Conservation (phyloP, 768 basidiomycete genomes). For the Thelephora aurantiotincta region DNA sequence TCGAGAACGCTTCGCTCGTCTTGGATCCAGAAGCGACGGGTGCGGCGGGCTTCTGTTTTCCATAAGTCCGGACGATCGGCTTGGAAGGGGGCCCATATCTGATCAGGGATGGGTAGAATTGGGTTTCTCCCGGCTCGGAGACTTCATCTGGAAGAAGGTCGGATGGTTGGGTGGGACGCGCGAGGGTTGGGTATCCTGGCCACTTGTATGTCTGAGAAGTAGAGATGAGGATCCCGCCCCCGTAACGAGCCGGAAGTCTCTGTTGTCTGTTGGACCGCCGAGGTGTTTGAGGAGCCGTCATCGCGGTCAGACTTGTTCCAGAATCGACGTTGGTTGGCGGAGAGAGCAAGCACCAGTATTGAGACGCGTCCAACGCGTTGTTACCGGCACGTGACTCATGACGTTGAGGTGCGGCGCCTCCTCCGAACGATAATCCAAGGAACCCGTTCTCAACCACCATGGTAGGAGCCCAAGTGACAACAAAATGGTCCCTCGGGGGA, state of each 20-base stretch:
- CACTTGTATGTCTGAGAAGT: neutral
- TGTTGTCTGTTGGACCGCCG: neutral
- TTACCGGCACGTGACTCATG: too few species aligned
- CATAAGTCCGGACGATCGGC: neutral
- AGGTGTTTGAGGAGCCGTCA: neutral
- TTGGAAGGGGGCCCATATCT: neutral
- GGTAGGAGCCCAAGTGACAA: neutral
- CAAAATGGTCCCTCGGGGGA: neutral
- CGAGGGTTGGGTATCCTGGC: neutral
- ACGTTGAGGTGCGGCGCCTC: too few species aligned
- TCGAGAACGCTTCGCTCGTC: conserved; percentile 22
- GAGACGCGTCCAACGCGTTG: too few species aligned
- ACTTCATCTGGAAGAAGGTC: neutral
- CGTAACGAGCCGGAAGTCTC: neutral
- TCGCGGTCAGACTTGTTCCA: too few species aligned
- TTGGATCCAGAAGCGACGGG: neutral
- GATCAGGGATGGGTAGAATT: neutral
- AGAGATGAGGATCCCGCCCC: neutral
- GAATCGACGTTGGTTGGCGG: too few species aligned
- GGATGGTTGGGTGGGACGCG: neutral
- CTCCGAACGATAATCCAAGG: too few species aligned
- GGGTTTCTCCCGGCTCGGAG: neutral
- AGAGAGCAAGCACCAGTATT: too few species aligned
- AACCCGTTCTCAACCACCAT: too few species aligned
- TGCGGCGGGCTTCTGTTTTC: neutral